Base-by-base conservation (phyloP, 305 asterid species). In the Andrographis paniculata region DNA sequence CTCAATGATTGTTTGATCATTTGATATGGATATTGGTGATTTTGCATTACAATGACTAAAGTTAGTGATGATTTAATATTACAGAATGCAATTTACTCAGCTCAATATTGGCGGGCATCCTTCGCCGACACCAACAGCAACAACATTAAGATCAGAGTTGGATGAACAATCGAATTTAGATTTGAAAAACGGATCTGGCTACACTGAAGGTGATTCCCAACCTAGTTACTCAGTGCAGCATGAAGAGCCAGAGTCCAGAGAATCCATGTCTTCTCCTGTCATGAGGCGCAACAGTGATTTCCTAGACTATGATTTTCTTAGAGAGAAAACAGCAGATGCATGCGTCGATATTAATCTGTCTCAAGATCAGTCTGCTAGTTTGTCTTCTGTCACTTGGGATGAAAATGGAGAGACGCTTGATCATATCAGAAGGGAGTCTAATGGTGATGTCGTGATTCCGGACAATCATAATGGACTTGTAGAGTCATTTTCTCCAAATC, bases 211-310 rank as follows among this genome's bases (percentile, higher is more conserved):
- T 31, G 75, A 62, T 67, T 61, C 68, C 56, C 66, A 64, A 54
- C 71, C 82, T 22, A 77, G 75, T 55, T 66, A 60, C 73, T 72
- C 87, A 24, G 61, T 63, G 45, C 72, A 72, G 59, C 74, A 71
- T 44, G 83, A 75, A 68, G 92, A 72, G 56, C 75, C 59, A 56
- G 77, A 70, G 36, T 70, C 72, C 36, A 57, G 78, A 59, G 82
- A 67, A 57, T 74, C 87, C 38, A 55, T 72, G 45, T 65, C 79
- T 40, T 77, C 79, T 50, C 63, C 68, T 9, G 58, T 73, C 31
- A 68, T 70, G 70, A 70, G 67, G 67, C 72, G 65, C 8, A 63
- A 67, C 51, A 63, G 56, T 47, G 74, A 68, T 65, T 68, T 61
- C 62, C 63, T 67, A 58, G 72, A 75, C 60, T 77, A 58, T 51